Evolutionary conservation across 2,329 filamentous ascomycete species (phyloP).

Genomic region (Didymellaceae sp.): DNA sequence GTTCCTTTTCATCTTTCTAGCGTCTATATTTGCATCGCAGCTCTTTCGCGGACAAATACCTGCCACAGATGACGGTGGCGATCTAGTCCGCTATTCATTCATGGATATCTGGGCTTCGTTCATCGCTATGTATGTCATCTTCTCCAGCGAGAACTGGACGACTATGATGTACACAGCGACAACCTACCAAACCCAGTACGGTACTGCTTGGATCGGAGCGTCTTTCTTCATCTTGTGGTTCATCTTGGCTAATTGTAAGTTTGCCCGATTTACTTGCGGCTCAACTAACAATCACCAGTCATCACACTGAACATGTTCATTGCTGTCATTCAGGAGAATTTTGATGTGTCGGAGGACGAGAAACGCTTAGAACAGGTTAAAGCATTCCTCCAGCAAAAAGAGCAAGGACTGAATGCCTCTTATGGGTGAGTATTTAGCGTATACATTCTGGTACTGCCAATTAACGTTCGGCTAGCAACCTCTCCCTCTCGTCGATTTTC

Average conservation of each 20-base stretch:
- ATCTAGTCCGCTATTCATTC: slow-evolving; percentile 76
- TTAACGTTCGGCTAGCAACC: slow-evolving; percentile 59
- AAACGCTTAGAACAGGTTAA: slow-evolving; percentile 97
- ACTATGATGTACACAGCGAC: slow-evolving; percentile 83
- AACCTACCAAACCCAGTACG: slow-evolving; percentile 65
- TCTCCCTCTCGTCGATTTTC: slow-evolving; percentile 72
- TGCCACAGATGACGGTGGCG: slow-evolving; percentile 64
- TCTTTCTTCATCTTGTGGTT: slow-evolving; percentile 95
- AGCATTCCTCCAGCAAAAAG: slow-evolving; percentile 89
- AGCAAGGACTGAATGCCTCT: slow-evolving; percentile 70
- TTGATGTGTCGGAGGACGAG: slow-evolving; percentile 97
- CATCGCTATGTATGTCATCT: slow-evolving; percentile 94
- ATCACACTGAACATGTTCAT: slow-evolving; percentile 99
- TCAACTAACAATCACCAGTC: slow-evolving; percentile 51
- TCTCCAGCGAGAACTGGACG: slow-evolving; percentile 98
- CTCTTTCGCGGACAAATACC: slow-evolving; percentile 89
- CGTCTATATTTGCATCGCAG: slow-evolving; percentile 91
- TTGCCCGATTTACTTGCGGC: background rate
- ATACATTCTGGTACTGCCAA: background rate
- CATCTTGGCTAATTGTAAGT: slow-evolving; percentile 78
- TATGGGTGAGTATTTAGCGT: slow-evolving; percentile 55
- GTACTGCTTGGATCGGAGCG: slow-evolving; percentile 91
- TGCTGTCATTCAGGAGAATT: slow-evolving; percentile 99
- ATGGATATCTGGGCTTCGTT: slow-evolving; percentile 94
- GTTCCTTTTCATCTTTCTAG: slow-evolving; percentile 91